Evolutionary conservation across 768 basidiomycete species (phyloP).

Genomic region (Tylopilus plumbeoviolaceoides): DNA sequence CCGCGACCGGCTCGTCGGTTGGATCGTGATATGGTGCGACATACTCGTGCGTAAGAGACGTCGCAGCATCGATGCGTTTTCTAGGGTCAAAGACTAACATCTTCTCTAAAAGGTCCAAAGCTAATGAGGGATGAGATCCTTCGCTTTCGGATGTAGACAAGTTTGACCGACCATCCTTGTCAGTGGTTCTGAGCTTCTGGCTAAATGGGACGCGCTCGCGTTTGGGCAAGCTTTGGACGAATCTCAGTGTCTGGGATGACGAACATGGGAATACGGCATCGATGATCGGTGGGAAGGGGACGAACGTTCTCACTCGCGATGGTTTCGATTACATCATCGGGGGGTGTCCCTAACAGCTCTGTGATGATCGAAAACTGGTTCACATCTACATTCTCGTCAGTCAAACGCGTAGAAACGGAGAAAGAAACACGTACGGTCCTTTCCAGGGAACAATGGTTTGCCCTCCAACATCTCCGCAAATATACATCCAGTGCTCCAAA

Average conservation of each 20-base stretch:
- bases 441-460: conserved; percentile 97
- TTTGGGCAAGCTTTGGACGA: conserved; percentile 97
- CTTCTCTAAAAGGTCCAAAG: conserved; percentile 92
- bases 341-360: conserved; percentile 95
- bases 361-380: conserved; percentile 99
- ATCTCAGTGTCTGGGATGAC: conserved; percentile 77
- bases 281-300: conserved; percentile 4
- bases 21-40: conserved; percentile 98
- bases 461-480: conserved; percentile 99
- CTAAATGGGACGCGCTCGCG: conserved; percentile 93
- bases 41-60: conserved; percentile 89
- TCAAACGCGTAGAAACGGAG: not conserved
- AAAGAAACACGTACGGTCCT: conserved; percentile 78
- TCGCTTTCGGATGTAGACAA: not conserved
- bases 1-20: conserved; percentile 92
- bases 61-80: conserved; percentile 91
- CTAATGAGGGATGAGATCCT: conserved; percentile 36
- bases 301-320: conserved; percentile 96
- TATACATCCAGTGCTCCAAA: conserved; percentile 99
- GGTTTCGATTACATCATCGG: conserved; percentile 99
- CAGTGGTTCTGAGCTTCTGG: conserved; percentile 85
- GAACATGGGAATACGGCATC: conserved; percentile 10
- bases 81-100: conserved; percentile 99
- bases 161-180: conserved; percentile 68
- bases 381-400: conserved; percentile 64